Evolutionary conservation across 2,329 filamentous ascomycete genomes (phyloP).

Genomic region (Beauveria scarabaeidicola): DNA sequence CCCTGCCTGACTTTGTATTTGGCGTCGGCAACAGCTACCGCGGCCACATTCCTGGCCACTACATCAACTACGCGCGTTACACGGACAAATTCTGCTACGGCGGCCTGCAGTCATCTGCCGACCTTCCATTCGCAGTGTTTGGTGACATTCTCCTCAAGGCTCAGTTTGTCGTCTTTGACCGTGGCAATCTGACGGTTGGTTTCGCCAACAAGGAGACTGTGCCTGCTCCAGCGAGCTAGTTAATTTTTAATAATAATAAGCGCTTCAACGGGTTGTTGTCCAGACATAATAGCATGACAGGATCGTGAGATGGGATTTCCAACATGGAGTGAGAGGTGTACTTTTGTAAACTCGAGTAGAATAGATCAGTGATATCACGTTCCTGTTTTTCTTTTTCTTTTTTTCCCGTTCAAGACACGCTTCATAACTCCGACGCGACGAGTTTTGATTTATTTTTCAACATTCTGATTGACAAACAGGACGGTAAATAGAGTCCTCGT

Average conservation of each 20-base stretch:
- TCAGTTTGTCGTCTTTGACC: constrained; percentile 35
- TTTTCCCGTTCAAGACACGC: no score
- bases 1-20: constrained; percentile 36
- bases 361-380: no score
- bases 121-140: constrained; percentile 30
- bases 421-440: no score
- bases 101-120: constrained; percentile 28
- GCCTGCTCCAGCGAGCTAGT: not conserved
- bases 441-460: no score
- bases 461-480: not conserved
- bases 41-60: constrained; percentile 27
- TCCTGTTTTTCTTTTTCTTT: no score
- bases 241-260: no score
- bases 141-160: constrained; percentile 35
- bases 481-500: constrained; percentile 39
- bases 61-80: constrained; percentile 28
- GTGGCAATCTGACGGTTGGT: constrained; percentile 23
- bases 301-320: no score
- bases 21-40: constrained; percentile 24
- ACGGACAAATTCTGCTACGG: constrained; percentile 25
- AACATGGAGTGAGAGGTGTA: no score
- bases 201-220: constrained; percentile 30
- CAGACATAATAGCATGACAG: not conserved
- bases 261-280: not conserved
- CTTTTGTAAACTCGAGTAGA: no score